These are phyloP conservation scores for Seminavis robusta DNA, from an alignment of 108 stramenopile genomes.

Conservation along the genomic window DNA sequence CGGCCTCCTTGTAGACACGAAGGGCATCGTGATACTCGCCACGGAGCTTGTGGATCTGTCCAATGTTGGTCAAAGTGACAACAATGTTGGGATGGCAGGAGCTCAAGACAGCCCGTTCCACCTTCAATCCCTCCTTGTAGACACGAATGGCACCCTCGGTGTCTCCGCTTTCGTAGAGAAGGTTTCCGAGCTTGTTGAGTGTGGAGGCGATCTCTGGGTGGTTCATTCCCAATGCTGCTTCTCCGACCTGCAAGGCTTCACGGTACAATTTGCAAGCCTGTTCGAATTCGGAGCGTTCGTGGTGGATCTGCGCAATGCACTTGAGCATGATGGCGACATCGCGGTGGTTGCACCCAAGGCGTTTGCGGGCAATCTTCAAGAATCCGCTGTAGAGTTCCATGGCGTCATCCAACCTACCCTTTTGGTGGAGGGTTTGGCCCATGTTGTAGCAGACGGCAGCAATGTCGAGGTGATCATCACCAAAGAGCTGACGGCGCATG, in stretches of 20 bases:
- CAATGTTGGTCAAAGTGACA: conserved; percentile 53
- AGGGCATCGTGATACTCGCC: conserved; percentile 25
- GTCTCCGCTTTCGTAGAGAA: conserved; percentile 52
- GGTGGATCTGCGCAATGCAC: conserved; percentile 58
- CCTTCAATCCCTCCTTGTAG: conserved; percentile 49
- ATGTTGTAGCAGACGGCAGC: conserved; percentile 62
- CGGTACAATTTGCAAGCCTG: conserved; percentile 38
- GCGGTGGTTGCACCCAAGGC: conserved; percentile 36
- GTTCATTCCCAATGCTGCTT: conserved; percentile 38
- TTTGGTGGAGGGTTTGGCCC: conserved; percentile 62
- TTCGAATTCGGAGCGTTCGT: conserved; percentile 49
- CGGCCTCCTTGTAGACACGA: conserved; percentile 25
- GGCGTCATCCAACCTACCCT: conserved; percentile 35
- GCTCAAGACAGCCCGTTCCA: conserved; percentile 45
- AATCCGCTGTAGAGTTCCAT: conserved; percentile 49
- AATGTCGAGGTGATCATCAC: conserved; percentile 43
- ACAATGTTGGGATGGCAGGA: conserved; percentile 14
- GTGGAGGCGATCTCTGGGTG: conserved; percentile 65
- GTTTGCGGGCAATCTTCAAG: conserved; percentile 21
- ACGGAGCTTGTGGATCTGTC: conserved; percentile 41
- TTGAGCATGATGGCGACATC: conserved; percentile 56
- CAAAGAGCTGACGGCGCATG: conserved; percentile 34
- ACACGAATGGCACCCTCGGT: conserved; percentile 40
- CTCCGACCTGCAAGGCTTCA: conserved; percentile 28
- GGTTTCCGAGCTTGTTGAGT: conserved; percentile 62